Conservation (phyloP, 2,329 filamentous ascomycete species). For the Macrophomina pseudophaseolina region DNA sequence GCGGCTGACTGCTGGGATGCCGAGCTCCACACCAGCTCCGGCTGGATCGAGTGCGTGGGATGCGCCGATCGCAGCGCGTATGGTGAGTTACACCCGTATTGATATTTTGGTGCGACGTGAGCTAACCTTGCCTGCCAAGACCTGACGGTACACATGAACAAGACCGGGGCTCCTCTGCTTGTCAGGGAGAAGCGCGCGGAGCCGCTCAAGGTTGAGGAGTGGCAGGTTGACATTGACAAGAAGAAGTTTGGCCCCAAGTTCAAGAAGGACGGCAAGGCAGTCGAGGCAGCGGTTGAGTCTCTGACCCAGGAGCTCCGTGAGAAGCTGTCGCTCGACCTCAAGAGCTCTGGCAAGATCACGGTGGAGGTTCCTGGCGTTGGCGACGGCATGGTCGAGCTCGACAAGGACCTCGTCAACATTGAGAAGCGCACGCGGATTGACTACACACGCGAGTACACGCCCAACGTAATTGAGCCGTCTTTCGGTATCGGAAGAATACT, state of each 20-base stretch:
- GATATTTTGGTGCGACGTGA: conserved; percentile 84
- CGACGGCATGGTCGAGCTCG: conserved; percentile 77
- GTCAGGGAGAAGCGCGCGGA: conserved; percentile 82
- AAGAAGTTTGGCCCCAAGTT: conserved; percentile 95
- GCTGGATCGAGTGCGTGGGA: conserved; percentile 98
- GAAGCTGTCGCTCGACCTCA: conserved; percentile 75
- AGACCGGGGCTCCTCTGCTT: conserved; percentile 81
- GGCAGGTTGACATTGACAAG: conserved; percentile 85
- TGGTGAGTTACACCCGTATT: conserved; percentile 61
- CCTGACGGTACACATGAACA: conserved; percentile 84
- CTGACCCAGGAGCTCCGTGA: conserved; percentile 82
- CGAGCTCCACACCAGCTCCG: conserved; percentile 86
- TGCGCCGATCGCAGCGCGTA: conserved; percentile 96
- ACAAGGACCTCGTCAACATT: conserved; percentile 79
- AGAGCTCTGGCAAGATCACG: conserved; percentile 74
- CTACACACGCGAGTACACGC: conserved; percentile 87
- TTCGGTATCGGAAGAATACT: conserved; percentile 96
- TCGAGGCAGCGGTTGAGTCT: conserved; percentile 78
- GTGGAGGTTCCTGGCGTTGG: conserved; percentile 72
- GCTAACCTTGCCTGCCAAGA: conserved; percentile 58
- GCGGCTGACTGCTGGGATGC: conserved; percentile 98
- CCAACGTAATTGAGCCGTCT: conserved; percentile 95
- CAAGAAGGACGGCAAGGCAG: conserved; percentile 89
- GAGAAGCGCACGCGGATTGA: conserved; percentile 83
- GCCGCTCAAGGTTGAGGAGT: conserved; percentile 83